Percentiles rank a stretch among this genome's conserved stretches.
Evolutionary conservation across 148 eudicot species (phyloP).

Genomic region (Camellia japonica): DNA sequence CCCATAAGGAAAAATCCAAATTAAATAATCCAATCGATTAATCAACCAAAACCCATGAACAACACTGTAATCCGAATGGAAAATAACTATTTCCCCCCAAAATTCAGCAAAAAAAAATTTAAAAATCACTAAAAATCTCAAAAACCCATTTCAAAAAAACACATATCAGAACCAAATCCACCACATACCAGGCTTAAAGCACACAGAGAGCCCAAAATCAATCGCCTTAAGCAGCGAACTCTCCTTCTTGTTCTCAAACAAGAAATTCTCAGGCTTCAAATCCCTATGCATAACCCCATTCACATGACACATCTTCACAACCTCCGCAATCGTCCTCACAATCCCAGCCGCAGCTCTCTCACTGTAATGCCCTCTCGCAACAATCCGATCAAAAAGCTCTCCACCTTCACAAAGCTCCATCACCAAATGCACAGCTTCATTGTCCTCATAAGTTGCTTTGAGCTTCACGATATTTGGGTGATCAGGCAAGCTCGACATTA

Average conservation of each 20-base stretch:
- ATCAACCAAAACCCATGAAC: too few species aligned
- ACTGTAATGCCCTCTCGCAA: conserved; percentile 82
- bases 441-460: conserved; percentile 67
- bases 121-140: too few species aligned
- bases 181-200: conserved; percentile 69
- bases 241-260: conserved; percentile 86
- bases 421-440: conserved; percentile 78
- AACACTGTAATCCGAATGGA: too few species aligned
- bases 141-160: neutral
- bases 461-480: conserved; percentile 69
- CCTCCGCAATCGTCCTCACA: conserved; percentile 71
- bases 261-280: conserved; percentile 85
- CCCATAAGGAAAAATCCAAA: too few species aligned
- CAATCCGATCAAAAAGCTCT: conserved; percentile 80
- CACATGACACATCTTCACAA: conserved; percentile 74
- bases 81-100: too few species aligned
- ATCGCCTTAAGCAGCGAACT: conserved; percentile 72
- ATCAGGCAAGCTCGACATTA: conserved; percentile 73
- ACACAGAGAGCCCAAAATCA: conserved; percentile 88
- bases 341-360: conserved; percentile 82
- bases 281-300: conserved; percentile 88
- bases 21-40: too few species aligned
- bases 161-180: neutral
- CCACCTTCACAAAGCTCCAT: conserved; percentile 96
- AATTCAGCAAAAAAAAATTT: too few species aligned